These are phyloP conservation scores for Pseudocercospora cruenta DNA, from an alignment of 2,329 filamentous ascomycete genomes.

Conservation along the genomic window DNA sequence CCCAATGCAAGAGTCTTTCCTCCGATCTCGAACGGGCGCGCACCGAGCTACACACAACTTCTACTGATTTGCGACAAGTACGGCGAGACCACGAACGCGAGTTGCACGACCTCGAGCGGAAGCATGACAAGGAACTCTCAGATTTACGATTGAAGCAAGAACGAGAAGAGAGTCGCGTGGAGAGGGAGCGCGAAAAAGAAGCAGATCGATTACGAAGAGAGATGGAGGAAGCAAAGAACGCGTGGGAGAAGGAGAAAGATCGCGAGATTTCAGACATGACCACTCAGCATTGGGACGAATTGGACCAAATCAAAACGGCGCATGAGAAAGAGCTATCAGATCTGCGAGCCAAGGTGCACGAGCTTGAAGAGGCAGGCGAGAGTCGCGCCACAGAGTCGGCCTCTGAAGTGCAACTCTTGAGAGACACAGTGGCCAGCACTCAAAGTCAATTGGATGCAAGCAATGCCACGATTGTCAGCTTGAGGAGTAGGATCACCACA, in stretches of 20 bases:
- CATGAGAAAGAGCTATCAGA: constrained; percentile 70
- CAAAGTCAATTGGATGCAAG: constrained; percentile 50
- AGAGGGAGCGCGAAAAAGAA: constrained; percentile 54
- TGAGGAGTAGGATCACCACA: constrained; percentile 58
- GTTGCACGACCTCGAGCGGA: constrained; percentile 34
- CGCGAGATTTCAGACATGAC: constrained; percentile 62
- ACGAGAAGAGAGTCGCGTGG: constrained; percentile 32
- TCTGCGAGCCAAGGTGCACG: constrained; percentile 56
- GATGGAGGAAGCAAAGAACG: constrained; percentile 51
- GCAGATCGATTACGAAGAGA: constrained; percentile 59
- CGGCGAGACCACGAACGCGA: constrained; percentile 40
- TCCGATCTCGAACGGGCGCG: constrained; percentile 62
- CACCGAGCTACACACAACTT: constrained; percentile 38
- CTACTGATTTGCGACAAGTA: constrained; percentile 37
- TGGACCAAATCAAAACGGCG: constrained; percentile 66
- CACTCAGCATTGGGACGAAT: constrained; percentile 67
- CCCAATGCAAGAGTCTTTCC: constrained; percentile 60
- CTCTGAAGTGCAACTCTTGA: constrained; percentile 53
- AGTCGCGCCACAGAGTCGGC: constrained; percentile 55
- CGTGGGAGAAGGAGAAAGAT: constrained; percentile 46
- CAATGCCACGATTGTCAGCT: constrained; percentile 60
- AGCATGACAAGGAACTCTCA: constrained; percentile 33
- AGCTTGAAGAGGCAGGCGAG: constrained; percentile 57
- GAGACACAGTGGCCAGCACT: constrained; percentile 31
- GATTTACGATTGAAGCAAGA: constrained; percentile 34